A percentile compares a stretch with the other conserved stretches of the same genome.
These are phyloP conservation scores for Aspergillus avenaceus DNA, from an alignment of 495 filamentous ascomycete species.

Conservation along the genomic window DNA sequence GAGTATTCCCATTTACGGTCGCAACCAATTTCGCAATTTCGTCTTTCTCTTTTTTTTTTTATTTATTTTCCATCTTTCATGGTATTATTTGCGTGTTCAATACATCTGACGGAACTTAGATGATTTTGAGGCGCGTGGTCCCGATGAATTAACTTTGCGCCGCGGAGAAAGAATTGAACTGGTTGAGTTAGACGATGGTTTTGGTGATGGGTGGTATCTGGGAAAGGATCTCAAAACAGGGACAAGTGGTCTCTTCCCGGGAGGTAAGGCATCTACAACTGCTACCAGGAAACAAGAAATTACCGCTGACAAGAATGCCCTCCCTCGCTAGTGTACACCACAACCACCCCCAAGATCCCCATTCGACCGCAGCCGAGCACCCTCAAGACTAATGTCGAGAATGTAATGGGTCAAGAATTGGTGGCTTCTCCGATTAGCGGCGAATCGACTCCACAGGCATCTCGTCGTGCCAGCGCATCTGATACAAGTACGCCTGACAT, in stretches of 20 bases:
- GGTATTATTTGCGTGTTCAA: conserved; percentile 11
- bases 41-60: conserved; percentile 2
- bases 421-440: conserved; percentile 25
- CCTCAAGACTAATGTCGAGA: background rate
- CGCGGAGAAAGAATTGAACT: conserved; percentile 90
- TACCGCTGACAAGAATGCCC: background rate
- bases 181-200: conserved; percentile 93
- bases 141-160: conserved; percentile 83
- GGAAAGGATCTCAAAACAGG: conserved; percentile 73
- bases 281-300: background rate
- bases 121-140: conserved; percentile 84
- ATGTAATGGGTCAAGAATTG: background rate
- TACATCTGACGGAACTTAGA: conserved; percentile 35
- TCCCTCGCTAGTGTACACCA: conserved; percentile 29
- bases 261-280: conserved; percentile 52
- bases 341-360: conserved; percentile 23
- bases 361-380: conserved; percentile 7
- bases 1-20: conserved; percentile 41
- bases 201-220: conserved; percentile 96
- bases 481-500: conserved; percentile 22
- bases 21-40: conserved; percentile 7
- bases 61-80: conserved; percentile 1
- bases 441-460: conserved; percentile 46
- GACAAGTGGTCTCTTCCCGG: conserved; percentile 82
- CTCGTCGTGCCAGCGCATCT: conserved; percentile 39